Conservation (phyloP, 345 rosid genomes). For the sweet orange (Citrus sinensis) region DNA sequence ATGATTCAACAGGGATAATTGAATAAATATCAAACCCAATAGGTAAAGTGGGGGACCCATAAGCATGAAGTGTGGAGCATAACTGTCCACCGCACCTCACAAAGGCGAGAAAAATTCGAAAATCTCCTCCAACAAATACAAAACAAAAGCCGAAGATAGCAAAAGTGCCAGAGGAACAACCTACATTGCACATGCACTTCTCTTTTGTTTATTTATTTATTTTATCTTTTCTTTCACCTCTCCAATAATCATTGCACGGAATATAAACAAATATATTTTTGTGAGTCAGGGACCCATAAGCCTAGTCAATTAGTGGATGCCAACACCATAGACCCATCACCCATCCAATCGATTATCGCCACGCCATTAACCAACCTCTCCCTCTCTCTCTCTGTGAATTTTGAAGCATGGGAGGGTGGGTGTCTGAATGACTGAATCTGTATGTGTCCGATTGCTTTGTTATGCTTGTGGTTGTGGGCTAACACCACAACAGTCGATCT, state of each 20-base stretch:
- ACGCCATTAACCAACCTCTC: constrained; percentile 14
- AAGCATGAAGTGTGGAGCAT: constrained; percentile 35
- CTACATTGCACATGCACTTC: constrained; percentile 47
- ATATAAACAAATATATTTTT: constrained; percentile 16
- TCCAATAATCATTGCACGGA: constrained; percentile 46
- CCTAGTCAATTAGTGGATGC: constrained; percentile 32
- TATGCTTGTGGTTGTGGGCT: constrained; percentile 1
- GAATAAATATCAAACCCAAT: neutral
- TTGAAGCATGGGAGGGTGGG: neutral
- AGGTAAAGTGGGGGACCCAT: constrained; percentile 11
- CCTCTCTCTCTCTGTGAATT: neutral
- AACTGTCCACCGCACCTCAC: constrained; percentile 30
- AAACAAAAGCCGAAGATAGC: constrained; percentile 25
- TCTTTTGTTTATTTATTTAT: constrained; percentile 12
- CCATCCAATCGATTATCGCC: constrained; percentile 16
- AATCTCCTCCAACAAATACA: constrained; percentile 23
- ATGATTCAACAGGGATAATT: constrained; percentile 8
- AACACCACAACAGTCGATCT: neutral
- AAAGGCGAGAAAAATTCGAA: constrained; percentile 27
- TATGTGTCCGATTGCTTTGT: neutral
- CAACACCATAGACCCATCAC: constrained; percentile 22
- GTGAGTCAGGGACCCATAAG: constrained; percentile 10
- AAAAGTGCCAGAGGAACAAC: constrained; percentile 30
- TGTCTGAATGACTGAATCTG: neutral
- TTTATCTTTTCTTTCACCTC: constrained; percentile 21